Evolutionary conservation across 306 rosid genomes (phyloP).

Genomic region (Macrotyloma uniflorum): DNA sequence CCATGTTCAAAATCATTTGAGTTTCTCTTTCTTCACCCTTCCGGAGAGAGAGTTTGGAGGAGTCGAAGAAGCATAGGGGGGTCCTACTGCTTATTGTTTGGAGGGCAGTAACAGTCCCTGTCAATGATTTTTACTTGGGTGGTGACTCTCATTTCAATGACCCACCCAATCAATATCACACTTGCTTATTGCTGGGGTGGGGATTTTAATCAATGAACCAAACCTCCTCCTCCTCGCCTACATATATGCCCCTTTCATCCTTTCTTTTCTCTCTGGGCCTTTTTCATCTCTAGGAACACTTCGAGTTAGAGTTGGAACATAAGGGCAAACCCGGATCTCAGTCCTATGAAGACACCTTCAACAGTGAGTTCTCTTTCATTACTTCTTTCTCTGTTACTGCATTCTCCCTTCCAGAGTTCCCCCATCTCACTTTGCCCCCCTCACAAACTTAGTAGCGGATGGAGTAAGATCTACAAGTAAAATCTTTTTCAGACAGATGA

Average conservation of each 20-base stretch:
- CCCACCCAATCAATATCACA: conserved; percentile 54
- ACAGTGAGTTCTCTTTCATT: conserved; percentile 48
- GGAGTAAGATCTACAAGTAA: conserved; percentile 38
- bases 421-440: background rate
- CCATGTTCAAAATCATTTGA: conserved; percentile 37
- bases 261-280: conserved; percentile 11
- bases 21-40: conserved; percentile 23
- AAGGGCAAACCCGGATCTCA: conserved; percentile 58
- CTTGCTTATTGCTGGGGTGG: conserved; percentile 30
- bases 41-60: background rate
- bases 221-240: conserved; percentile 6
- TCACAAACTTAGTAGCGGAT: background rate
- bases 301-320: background rate
- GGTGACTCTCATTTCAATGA: conserved; percentile 49
- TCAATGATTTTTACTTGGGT: conserved; percentile 68
- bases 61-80: conserved; percentile 30
- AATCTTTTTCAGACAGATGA: conserved; percentile 20
- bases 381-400: background rate
- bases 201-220: conserved; percentile 38
- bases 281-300: conserved; percentile 22
- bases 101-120: conserved; percentile 62
- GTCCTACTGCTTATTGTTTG: conserved; percentile 63
- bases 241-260: conserved; percentile 8
- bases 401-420: background rate
- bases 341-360: conserved; percentile 65